A percentile compares a stretch with the other conserved stretches of the same genome.
phyloP scores from a whole-genome alignment of 495 filamentous ascomycete genomes.

The Annulohypoxylon maeteangense region DNA sequence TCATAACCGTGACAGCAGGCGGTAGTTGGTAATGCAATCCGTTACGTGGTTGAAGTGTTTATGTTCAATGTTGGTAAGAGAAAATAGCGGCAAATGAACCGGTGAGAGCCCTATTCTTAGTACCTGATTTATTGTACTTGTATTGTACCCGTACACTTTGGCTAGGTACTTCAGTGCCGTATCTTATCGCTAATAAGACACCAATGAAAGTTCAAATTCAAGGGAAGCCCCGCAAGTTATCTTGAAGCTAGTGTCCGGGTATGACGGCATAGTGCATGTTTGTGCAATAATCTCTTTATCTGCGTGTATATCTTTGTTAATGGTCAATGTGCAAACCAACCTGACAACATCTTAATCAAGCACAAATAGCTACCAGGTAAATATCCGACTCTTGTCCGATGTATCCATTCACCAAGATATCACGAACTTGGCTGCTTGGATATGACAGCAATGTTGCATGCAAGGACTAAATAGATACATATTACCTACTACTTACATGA shows the following conservation, averaged over 20 bases:
- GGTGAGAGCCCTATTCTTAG: background rate
- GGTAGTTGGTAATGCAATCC: background rate
- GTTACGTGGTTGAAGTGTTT: background rate
- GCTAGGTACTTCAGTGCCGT: background rate
- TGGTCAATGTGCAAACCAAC: background rate
- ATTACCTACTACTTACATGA: background rate
- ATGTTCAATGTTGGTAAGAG: background rate
- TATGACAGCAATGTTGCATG: background rate
- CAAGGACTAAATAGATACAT: background rate
- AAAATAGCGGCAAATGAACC: background rate
- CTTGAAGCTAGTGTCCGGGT: background rate
- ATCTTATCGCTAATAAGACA: background rate
- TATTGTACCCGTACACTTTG: background rate
- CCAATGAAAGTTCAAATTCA: background rate
- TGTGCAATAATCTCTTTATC: background rate
- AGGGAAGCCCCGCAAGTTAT: constrained; percentile 16
- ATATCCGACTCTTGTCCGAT: no score
- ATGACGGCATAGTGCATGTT: constrained; percentile 40
- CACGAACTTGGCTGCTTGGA: no score
- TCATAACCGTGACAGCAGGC: background rate
- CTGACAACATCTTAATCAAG: no score
- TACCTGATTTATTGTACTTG: background rate
- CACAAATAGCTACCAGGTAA: no score
- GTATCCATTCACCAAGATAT: no score
- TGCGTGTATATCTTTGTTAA: background rate